Conservation (phyloP, 2,329 filamentous ascomycete genomes). For the Neofusicoccum parvum region DNA sequence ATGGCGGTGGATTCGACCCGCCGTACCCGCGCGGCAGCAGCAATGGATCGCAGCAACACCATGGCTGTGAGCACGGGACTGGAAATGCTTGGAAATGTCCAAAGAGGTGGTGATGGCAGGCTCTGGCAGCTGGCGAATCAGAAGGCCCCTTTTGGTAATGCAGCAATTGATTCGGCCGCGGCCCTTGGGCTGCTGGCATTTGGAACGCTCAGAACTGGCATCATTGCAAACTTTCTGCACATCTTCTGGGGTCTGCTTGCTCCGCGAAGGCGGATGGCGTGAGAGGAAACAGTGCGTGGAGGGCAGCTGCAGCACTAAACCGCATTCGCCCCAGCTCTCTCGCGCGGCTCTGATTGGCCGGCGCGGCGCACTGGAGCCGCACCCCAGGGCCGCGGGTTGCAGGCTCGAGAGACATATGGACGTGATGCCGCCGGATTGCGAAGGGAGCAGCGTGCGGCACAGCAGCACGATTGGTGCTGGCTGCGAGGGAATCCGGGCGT, state of each 20-base stretch:
- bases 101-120: not conserved
- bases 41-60: not conserved
- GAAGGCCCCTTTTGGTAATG: constrained; percentile 2
- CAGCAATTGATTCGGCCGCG: constrained; percentile 2
- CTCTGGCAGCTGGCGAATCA: constrained; percentile 6
- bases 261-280: not conserved
- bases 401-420: not conserved
- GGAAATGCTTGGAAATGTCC: not conserved
- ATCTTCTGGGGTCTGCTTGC: not conserved
- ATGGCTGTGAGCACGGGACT: not conserved
- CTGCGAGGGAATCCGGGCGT: not conserved
- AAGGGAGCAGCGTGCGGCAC: not conserved
- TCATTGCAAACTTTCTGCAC: not conserved
- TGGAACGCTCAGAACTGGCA: not conserved
- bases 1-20: not conserved
- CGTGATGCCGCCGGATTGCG: not conserved
- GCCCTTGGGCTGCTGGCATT: not conserved
- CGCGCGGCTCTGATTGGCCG: constrained; percentile 11
- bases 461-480: not conserved
- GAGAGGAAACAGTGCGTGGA: constrained; percentile 1
- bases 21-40: not conserved
- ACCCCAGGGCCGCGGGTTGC: not conserved
- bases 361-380: not conserved
- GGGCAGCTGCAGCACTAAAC: constrained; percentile 5
- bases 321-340: constrained; percentile 11